Evolutionary conservation across 306 rosid species (phyloP).

Genomic region (Herpetospermum pedunculosum): DNA sequence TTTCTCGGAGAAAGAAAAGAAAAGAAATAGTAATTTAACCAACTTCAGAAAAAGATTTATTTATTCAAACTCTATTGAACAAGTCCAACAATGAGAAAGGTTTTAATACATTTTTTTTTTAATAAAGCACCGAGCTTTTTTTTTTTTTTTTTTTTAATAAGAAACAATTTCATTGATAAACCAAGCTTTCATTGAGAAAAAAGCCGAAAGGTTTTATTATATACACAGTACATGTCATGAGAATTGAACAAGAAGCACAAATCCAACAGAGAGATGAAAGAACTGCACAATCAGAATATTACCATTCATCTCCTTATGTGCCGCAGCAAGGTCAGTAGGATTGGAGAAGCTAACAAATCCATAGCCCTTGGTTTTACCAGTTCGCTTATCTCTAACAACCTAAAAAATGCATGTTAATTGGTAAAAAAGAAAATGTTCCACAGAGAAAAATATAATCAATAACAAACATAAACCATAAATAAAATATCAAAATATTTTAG

Average conservation of each 20-base stretch:
- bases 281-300: slow-evolving; percentile 11
- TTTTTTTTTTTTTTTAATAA: too few relatives aligned
- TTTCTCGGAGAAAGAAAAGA: not conserved
- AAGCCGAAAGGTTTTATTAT: not conserved
- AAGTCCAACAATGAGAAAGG: not conserved
- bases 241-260: not conserved
- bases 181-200: too few relatives aligned
- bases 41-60: not conserved
- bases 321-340: slow-evolving; percentile 74
- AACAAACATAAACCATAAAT: not conserved
- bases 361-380: slow-evolving; percentile 94
- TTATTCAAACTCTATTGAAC: not conserved
- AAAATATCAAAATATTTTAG: not conserved
- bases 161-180: too few relatives aligned
- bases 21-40: not conserved
- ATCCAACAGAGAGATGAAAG: not conserved
- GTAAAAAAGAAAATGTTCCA: not conserved
- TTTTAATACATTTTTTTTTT: too few relatives aligned
- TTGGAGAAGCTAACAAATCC: slow-evolving; percentile 94
- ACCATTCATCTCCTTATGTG: slow-evolving; percentile 97
- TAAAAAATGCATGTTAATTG: slow-evolving; percentile 11
- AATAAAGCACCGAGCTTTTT: too few relatives aligned
- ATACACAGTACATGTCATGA: not conserved
- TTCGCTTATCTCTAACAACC: slow-evolving; percentile 97
- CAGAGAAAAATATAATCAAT: not conserved